Base-by-base conservation (phyloP, 139 green algal genomes). In the Pseudopediastrum boryanum region DNA sequence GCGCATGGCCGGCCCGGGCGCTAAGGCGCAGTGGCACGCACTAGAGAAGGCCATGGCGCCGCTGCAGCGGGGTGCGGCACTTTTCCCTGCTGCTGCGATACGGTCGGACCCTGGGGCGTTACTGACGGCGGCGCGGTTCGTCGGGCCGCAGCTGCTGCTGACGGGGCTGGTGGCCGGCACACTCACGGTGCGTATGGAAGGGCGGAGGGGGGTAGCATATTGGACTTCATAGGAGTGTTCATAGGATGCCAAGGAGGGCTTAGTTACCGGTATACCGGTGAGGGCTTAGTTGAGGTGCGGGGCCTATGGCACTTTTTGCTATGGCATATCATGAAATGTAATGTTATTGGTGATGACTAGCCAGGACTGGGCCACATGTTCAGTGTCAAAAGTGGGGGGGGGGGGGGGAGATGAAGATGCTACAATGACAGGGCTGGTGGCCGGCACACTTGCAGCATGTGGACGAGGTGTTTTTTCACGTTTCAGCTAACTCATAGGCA, bases 71-170 rank as follows among this genome's bases (percentile, higher is more conserved):
- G 90, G 83, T 6, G 89, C 91, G 23, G 87, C 83, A 1, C 64
- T 89, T 16, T 92, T 96, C 66, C 92, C 92, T n/a, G 86, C 92
- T 31, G 89, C 89, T 31, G 90, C 89, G 8, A 68, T 96, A 2
- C 73, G 92, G 54, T 71, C 72, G 59, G 72, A 79, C 44, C 72
- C 72, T 0, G 72, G 72, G 31, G 35, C 71, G 59, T 33, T 80
- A 44, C 66, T 80, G 59, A 94, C 85, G 5, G 78, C 78, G 13
- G 77, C 78, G n/a, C 85, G 87, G 56, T 90, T 92, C 80, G 58
- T 92, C 48, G 87, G 87, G 2, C 80, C 81, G 0, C 50, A 89
- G 78, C 43, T 87, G 78, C 2, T 76, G 48, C 23, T 50, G 29
- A 89, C 71, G 1, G 87, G 80, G 0, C 69, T 89, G 41, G 62